A percentile compares a stretch with the other conserved stretches of the same genome.
phyloP scores from a whole-genome alignment of 805 yeast genomes.

The Metschnikowia shivogae region DNA sequence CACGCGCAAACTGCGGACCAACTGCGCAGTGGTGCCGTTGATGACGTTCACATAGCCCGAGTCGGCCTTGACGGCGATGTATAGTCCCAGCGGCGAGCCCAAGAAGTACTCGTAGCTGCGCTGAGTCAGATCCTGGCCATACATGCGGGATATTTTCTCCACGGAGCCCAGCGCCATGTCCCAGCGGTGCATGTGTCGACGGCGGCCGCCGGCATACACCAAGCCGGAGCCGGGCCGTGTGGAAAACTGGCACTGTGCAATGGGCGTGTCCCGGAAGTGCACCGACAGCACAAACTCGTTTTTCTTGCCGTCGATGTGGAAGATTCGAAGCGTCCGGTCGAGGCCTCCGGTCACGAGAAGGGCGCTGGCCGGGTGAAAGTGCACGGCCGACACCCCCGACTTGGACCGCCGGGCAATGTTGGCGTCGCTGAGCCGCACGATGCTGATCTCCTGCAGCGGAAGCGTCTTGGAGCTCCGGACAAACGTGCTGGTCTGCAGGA shows the following conservation, averaged over 20 bases:
- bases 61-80: conserved; percentile 72
- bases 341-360: conserved; percentile 86
- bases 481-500: conserved; percentile 34
- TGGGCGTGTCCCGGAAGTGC: conserved; percentile 73
- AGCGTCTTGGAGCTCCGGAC: conserved; percentile 49
- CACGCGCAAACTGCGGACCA: conserved; percentile 80
- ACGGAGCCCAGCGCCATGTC: conserved; percentile 65
- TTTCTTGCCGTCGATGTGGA: conserved; percentile 82
- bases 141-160: conserved; percentile 82
- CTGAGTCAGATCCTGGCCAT: conserved; percentile 87
- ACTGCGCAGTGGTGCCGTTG: conserved; percentile 75
- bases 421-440: conserved; percentile 83
- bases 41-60: conserved; percentile 89
- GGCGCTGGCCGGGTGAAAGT: conserved; percentile 84
- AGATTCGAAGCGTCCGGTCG: conserved; percentile 81
- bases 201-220: conserved; percentile 84
- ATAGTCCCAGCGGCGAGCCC: conserved; percentile 67
- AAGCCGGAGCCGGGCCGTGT: conserved; percentile 37
- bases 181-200: conserved; percentile 92
- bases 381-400: conserved; percentile 78
- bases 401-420: conserved; percentile 63
- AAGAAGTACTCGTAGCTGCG: conserved; percentile 83
- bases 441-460: conserved; percentile 67
- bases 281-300: conserved; percentile 81
- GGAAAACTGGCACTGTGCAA: conserved; percentile 70